Conservation (phyloP, 2,329 filamentous ascomycete species). For the Epichloe elymi region DNA sequence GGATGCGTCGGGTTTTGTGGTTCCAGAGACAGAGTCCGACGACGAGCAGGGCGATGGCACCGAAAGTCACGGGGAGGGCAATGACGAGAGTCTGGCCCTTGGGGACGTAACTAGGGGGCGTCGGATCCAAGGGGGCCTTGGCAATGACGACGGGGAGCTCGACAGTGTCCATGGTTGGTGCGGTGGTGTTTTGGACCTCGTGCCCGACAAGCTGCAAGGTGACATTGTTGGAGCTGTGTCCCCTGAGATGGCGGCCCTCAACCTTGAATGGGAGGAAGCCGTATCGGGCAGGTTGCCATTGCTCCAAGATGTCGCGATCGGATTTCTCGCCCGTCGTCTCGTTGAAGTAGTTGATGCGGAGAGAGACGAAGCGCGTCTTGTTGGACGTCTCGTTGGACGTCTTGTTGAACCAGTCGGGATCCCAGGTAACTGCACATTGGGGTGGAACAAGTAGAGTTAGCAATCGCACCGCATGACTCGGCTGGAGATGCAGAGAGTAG, state of each 20-base stretch:
- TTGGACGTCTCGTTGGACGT: conserved; percentile 23
- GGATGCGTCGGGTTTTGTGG: conserved; percentile 34
- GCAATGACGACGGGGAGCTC: conserved; percentile 26
- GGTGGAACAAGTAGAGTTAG: background rate
- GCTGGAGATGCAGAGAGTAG: background rate
- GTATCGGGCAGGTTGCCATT: conserved; percentile 23
- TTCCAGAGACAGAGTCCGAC: conserved; percentile 46
- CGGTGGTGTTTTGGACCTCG: conserved; percentile 19
- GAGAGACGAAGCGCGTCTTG: conserved; percentile 18
- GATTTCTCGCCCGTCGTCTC: conserved; percentile 22
- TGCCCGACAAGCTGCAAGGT: conserved; percentile 29
- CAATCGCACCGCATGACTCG: too few relatives aligned
- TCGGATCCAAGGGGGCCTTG: conserved; percentile 23
- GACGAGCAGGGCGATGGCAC: conserved; percentile 32
- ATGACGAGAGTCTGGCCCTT: conserved; percentile 33
- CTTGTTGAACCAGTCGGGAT: conserved; percentile 35
- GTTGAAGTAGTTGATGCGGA: conserved; percentile 30
- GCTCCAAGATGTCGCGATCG: conserved; percentile 22
- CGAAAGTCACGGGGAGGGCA: conserved; percentile 37
- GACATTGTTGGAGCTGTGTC: conserved; percentile 27
- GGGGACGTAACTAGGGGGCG: conserved; percentile 19
- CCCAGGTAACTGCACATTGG: conserved; percentile 37
- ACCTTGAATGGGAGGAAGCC: conserved; percentile 37
- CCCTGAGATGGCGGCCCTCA: conserved; percentile 17
- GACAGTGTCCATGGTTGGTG: conserved; percentile 26